Evolutionary conservation across 2,329 filamentous ascomycete genomes (phyloP).

Genomic region (Fusarium nanum): DNA sequence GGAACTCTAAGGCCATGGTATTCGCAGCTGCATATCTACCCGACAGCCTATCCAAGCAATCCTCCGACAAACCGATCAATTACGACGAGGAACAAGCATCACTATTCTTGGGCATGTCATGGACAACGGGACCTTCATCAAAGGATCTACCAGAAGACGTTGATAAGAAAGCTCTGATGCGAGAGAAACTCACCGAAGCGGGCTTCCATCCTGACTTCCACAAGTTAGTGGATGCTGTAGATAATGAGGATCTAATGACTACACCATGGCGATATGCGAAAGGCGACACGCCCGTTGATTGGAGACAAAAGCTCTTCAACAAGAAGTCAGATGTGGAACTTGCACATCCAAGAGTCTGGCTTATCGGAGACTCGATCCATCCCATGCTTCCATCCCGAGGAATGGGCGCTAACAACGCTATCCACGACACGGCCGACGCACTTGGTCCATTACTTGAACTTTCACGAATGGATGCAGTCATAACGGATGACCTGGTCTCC

Average conservation of each 20-base stretch:
- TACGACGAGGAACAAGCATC: not conserved
- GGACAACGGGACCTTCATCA: not conserved
- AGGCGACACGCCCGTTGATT: not conserved
- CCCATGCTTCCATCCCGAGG: not conserved
- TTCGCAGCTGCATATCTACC: not conserved
- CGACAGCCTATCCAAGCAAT: fast-evolving
- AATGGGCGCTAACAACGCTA: not conserved
- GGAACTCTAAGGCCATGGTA: fast-evolving
- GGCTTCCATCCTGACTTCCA: not conserved
- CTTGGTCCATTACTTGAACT: not conserved
- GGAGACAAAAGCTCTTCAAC: not conserved
- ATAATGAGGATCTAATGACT: not conserved
- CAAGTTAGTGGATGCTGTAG: not conserved
- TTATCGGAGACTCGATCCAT: not conserved
- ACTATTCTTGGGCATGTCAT: not conserved
- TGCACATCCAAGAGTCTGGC: not conserved
- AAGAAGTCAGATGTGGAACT: fast-evolving
- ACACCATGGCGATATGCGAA: not conserved
- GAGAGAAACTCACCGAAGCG: not conserved
- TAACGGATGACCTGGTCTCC: fast-evolving
- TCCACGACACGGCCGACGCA: not conserved
- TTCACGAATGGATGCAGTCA: fast-evolving
- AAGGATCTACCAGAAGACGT: not conserved
- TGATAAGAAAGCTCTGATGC: not conserved
- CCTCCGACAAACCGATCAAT: not conserved